Evolutionary conservation across 352 stramenopile genomes (phyloP).

Genomic region (Globisporangium perplexum): DNA sequence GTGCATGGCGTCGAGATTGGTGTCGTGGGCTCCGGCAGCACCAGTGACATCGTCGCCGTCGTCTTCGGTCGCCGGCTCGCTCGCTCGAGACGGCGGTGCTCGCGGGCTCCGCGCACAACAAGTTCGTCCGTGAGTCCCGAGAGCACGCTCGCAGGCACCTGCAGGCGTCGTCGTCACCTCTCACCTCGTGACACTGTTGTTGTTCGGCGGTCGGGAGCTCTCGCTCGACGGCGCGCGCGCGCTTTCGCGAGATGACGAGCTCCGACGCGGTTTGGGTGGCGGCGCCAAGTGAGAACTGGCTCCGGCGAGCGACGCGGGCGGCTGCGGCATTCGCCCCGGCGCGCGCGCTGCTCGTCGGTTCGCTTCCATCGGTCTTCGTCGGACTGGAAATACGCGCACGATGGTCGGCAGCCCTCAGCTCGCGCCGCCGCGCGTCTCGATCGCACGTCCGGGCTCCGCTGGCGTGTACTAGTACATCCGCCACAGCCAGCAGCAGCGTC

Average conservation of each 20-base stretch:
- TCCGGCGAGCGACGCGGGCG: background rate
- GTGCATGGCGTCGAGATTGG: slow-evolving; percentile 18
- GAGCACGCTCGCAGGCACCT: background rate
- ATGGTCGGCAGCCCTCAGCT: background rate
- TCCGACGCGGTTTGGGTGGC: background rate
- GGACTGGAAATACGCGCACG: background rate
- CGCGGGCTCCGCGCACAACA: slow-evolving; percentile 12
- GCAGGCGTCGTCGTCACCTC: background rate
- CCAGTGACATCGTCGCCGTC: background rate
- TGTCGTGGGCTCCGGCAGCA: background rate
- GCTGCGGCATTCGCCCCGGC: slow-evolving; percentile 7
- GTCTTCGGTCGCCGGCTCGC: slow-evolving; percentile 31
- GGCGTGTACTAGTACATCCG: background rate
- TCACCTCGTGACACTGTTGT: slow-evolving; percentile 12
- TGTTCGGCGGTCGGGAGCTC: slow-evolving; percentile 2
- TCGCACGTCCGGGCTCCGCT: slow-evolving; percentile 14
- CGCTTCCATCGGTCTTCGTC: slow-evolving; percentile 9
- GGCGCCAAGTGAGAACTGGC: background rate
- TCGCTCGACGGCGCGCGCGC: background rate
- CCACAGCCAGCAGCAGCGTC: slow-evolving; percentile 11
- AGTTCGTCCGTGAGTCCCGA: background rate
- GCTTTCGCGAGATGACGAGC: slow-evolving; percentile 4
- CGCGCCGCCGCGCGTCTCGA: slow-evolving; percentile 20
- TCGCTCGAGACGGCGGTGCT: slow-evolving; percentile 15
- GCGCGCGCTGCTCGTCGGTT: background rate